Evolutionary conservation across 1,139 yeast genomes (phyloP).

Genomic region (Pichiaceae sp.): DNA sequence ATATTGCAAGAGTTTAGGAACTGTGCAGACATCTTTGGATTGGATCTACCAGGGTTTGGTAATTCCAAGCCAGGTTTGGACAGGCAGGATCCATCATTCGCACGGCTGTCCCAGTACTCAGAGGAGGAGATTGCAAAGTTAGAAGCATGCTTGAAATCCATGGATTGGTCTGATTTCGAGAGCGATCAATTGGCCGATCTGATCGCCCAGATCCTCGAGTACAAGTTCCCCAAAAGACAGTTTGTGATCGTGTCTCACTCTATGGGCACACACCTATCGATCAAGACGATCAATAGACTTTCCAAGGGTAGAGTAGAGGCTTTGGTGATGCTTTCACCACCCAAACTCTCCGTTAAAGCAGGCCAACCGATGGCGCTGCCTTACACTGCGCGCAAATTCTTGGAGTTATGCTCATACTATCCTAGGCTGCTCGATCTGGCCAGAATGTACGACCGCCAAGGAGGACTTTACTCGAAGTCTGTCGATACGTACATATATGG

Average conservation of each 20-base stretch:
- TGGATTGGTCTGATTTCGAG: constrained; percentile 36
- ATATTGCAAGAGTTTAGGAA: constrained; percentile 57
- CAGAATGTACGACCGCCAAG: constrained; percentile 51
- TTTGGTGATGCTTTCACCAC: constrained; percentile 46
- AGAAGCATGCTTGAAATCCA: constrained; percentile 18
- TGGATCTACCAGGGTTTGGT: constrained; percentile 77
- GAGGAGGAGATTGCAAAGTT: constrained; percentile 16
- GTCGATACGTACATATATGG: constrained; percentile 28
- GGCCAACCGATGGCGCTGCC: constrained; percentile 6
- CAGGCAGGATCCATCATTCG: constrained; percentile 7
- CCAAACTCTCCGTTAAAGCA: constrained; percentile 25
- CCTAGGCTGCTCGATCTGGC: constrained; percentile 50
- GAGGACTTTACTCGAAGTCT: constrained; percentile 53
- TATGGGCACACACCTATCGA: constrained; percentile 58
- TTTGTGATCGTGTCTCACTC: constrained; percentile 66
- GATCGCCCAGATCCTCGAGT: constrained; percentile 28
- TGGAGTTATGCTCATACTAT: constrained; percentile 24
- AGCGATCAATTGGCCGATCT: constrained; percentile 40
- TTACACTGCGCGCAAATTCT: constrained; percentile 7
- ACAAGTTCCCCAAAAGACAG: constrained; percentile 33
- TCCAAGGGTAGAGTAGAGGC: constrained; percentile 36
- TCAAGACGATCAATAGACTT: constrained; percentile 38
- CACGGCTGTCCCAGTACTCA: constrained; percentile 15
- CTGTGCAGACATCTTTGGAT: constrained; percentile 52
- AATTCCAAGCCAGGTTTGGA: constrained; percentile 28